Conservation (phyloP, 805 yeast genomes). For the Candida namnaoensis region DNA sequence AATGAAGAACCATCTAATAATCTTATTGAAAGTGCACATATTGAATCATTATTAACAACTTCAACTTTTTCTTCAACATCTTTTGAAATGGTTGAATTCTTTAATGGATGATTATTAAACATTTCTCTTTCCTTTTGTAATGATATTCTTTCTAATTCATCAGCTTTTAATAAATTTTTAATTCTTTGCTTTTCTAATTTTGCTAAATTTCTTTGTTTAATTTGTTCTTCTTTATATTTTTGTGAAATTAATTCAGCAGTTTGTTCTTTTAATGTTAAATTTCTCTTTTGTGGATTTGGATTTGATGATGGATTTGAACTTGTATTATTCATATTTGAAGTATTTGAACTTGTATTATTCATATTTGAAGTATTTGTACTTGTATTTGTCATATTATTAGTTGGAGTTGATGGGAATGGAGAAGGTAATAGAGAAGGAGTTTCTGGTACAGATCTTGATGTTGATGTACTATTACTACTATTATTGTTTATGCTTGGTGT, state of each 20-base stretch:
- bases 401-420: too few species aligned
- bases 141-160: conserved; percentile 35
- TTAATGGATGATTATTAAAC: too few species aligned
- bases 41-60: neutral
- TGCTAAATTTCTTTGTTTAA: conserved; percentile 25
- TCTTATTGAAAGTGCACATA: conserved; percentile 46
- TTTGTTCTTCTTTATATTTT: conserved; percentile 28
- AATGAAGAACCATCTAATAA: conserved; percentile 59
- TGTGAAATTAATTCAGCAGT: conserved; percentile 28
- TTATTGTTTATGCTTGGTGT: too few species aligned
- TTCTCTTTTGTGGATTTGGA: neutral
- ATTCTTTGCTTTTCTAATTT: conserved; percentile 49
- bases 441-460: too few species aligned
- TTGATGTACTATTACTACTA: too few species aligned
- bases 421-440: too few species aligned
- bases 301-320: too few species aligned
- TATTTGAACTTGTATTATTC: neutral
- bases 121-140: too few species aligned
- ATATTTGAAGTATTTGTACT: neutral
- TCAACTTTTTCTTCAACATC: conserved; percentile 9
- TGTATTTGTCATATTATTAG: too few species aligned
- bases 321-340: neutral
- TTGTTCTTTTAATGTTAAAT: conserved; percentile 27
- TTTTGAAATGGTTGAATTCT: conserved; percentile 7
- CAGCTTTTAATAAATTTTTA: conserved; percentile 40